phyloP scores from a whole-genome alignment of 2,329 filamentous ascomycete species.

The Monosporascus sp. region DNA sequence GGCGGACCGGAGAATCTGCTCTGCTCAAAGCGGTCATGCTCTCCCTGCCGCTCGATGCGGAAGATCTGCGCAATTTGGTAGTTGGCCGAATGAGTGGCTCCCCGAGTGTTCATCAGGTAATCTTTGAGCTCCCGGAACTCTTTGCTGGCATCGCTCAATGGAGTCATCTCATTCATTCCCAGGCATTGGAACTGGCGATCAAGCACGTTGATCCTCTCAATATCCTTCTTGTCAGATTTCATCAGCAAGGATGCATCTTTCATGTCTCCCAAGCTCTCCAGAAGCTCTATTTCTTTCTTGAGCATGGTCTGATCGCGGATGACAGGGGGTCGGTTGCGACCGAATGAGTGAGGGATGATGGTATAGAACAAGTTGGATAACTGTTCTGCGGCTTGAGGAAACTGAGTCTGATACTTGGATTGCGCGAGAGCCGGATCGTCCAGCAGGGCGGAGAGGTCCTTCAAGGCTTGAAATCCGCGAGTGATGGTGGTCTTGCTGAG shows the following conservation, averaged over 20 bases:
- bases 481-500: conserved; percentile 73
- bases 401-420: conserved; percentile 34
- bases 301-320: conserved; percentile 53
- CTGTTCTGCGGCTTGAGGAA: conserved; percentile 45
- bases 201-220: conserved; percentile 54
- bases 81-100: conserved; percentile 56
- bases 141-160: conserved; percentile 48
- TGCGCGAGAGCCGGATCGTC: conserved; percentile 43
- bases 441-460: conserved; percentile 67
- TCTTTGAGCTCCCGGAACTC: conserved; percentile 62
- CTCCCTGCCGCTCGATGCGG: conserved; percentile 71
- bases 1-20: conserved; percentile 46
- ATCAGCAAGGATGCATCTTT: conserved; percentile 75
- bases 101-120: conserved; percentile 64
- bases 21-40: conserved; percentile 61
- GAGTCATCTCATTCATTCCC: conserved; percentile 70
- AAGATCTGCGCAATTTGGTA: conserved; percentile 72
- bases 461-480: conserved; percentile 70
- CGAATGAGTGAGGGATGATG: conserved; percentile 72
- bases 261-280: conserved; percentile 81
- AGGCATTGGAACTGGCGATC: conserved; percentile 70
- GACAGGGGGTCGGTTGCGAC: conserved; percentile 65
- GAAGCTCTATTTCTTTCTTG: conserved; percentile 71
- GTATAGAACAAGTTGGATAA: conserved; percentile 78
- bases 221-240: conserved; percentile 53